Percentiles rank a stretch among this genome's conserved stretches.
Conservation (phyloP, 768 basidiomycete genomes). For the Leccinum arenicola region DNA sequence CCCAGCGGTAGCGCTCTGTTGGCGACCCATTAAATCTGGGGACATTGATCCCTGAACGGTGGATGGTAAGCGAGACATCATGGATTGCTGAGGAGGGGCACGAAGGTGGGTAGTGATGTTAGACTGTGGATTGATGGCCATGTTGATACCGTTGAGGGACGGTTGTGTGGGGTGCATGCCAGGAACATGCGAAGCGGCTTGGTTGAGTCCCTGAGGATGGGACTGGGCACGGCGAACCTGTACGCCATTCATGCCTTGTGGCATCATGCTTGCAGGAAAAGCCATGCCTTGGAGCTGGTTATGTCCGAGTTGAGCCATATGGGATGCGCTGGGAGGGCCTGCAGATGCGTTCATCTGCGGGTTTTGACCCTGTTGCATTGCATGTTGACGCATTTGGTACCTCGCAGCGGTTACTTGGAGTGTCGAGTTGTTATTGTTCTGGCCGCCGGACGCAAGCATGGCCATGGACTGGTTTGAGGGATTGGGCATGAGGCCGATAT, state of each 20-base stretch:
- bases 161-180: conserved; percentile 37
- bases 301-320: conserved; percentile 31
- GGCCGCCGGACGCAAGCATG: conserved; percentile 35
- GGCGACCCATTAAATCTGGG: conserved; percentile 44
- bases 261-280: conserved; percentile 44
- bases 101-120: conserved; percentile 39
- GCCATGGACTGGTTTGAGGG: conserved; percentile 36
- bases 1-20: conserved; percentile 38
- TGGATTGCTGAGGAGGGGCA: conserved; percentile 35
- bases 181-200: conserved; percentile 33
- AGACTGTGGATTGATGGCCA: conserved; percentile 45
- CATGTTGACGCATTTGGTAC: conserved; percentile 35
- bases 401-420: conserved; percentile 24
- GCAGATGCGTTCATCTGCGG: conserved; percentile 34
- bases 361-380: conserved; percentile 38
- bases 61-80: conserved; percentile 32
- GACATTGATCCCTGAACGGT: conserved; percentile 38
- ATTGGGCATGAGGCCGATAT: conserved; percentile 38
- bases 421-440: conserved; percentile 22
- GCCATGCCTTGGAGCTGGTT: conserved; percentile 40
- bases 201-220: conserved; percentile 50
- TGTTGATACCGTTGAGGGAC: conserved; percentile 35
- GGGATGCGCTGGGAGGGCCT: conserved; percentile 26
- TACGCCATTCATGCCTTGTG: conserved; percentile 35
- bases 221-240: conserved; percentile 53